These are phyloP conservation scores for Fomitopsis palustris DNA, from an alignment of 1,284 basidiomycete genomes.

Conservation along the genomic window DNA sequence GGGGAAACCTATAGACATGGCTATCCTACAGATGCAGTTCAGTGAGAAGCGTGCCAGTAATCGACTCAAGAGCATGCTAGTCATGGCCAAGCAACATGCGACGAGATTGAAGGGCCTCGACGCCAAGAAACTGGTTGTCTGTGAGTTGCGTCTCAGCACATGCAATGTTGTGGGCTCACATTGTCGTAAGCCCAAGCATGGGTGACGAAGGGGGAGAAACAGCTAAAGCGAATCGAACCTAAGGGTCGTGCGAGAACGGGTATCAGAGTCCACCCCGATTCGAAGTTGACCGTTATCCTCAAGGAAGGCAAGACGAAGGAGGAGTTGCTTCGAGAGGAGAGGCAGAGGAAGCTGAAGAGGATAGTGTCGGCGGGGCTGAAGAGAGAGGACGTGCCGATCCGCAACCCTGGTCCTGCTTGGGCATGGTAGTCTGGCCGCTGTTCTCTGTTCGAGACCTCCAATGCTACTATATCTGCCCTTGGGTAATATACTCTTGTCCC, in stretches of 20 bases:
- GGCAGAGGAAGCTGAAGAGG: slow-evolving; percentile 66
- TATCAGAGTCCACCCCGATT: slow-evolving; percentile 74
- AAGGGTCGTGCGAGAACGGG: slow-evolving; percentile 85
- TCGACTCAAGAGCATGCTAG: slow-evolving; percentile 87
- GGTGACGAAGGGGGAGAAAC: slow-evolving; percentile 83
- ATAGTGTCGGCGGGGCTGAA: slow-evolving; percentile 78
- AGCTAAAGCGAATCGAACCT: slow-evolving; percentile 73
- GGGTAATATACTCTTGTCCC: neutral
- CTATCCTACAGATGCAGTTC: slow-evolving; percentile 96
- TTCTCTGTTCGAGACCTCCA: neutral
- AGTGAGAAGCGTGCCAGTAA: slow-evolving; percentile 86
- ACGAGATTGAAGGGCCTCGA: slow-evolving; percentile 74
- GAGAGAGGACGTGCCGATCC: slow-evolving; percentile 75
- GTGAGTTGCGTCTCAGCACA: slow-evolving; percentile 42
- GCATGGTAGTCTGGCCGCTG: slow-evolving; percentile 60
- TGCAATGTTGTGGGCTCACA: slow-evolving; percentile 3
- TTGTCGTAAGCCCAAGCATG: slow-evolving; percentile 74
- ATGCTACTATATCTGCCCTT: neutral
- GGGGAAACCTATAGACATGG: slow-evolving; percentile 88
- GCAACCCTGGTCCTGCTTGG: slow-evolving; percentile 76
- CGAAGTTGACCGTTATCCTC: slow-evolving; percentile 77
- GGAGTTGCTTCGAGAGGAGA: slow-evolving; percentile 62
- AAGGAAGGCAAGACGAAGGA: slow-evolving; percentile 81
- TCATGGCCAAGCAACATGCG: slow-evolving; percentile 86
- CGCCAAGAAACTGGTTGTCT: slow-evolving; percentile 74